These are phyloP conservation scores for Fusarium pseudocircinatum DNA, from an alignment of 2,329 filamentous ascomycete species.

Conservation along the genomic window DNA sequence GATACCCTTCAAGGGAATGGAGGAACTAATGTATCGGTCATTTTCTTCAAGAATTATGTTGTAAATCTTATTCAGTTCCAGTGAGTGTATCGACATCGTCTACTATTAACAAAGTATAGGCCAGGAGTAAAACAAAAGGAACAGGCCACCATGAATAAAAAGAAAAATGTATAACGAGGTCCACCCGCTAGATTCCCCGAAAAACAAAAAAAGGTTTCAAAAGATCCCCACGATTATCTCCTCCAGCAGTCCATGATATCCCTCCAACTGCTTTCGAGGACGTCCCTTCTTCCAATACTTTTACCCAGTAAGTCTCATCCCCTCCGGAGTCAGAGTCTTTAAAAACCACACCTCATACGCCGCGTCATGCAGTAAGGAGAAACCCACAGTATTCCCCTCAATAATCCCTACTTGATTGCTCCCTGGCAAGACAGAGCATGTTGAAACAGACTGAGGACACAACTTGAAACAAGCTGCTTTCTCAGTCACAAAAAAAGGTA, in stretches of 20 bases:
- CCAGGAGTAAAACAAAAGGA: constrained; percentile 9
- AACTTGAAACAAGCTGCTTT: constrained; percentile 2
- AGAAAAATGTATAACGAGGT: constrained; percentile 29
- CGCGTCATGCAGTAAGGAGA: constrained; percentile 43
- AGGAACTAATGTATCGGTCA: neutral
- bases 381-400: constrained; percentile 25
- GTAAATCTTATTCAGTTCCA: constrained; percentile 32
- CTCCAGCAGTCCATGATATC: constrained; percentile 13
- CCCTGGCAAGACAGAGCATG: constrained; percentile 17
- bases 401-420: constrained; percentile 35
- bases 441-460: constrained; percentile 29
- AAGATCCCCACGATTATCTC: constrained; percentile 32
- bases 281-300: constrained; percentile 17
- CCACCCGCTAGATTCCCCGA: constrained; percentile 39
- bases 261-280: neutral
- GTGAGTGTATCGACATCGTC: constrained; percentile 37
- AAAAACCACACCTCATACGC: constrained; percentile 41
- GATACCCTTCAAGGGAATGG: neutral
- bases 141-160: constrained; percentile 2
- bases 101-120: constrained; percentile 44
- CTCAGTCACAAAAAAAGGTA: constrained; percentile 11
- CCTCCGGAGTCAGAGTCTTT: constrained; percentile 34
- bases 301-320: constrained; percentile 38
- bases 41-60: neutral
- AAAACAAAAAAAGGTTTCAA: constrained; percentile 7